These are phyloP conservation scores for Saksenaea vasiformis DNA, from an alignment of 371 early-diverging fungal genomes.

Conservation along the genomic window DNA sequence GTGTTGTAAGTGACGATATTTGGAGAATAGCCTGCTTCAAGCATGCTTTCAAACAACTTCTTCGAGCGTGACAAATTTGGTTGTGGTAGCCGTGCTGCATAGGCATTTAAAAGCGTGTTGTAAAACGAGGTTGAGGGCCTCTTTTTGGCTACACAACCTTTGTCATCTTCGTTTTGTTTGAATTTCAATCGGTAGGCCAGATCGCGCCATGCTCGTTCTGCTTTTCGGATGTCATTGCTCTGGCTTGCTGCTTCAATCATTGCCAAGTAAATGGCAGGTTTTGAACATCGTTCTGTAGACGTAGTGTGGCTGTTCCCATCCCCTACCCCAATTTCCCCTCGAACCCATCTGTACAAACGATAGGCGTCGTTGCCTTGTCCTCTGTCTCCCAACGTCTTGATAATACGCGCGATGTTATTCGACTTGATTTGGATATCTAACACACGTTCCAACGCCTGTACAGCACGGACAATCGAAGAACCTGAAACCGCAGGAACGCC, in stretches of 20 bases:
- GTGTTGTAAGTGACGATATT: slow-evolving; percentile 79
- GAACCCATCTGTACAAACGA: slow-evolving; percentile 29
- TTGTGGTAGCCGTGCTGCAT: slow-evolving; percentile 49
- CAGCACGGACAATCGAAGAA: slow-evolving; percentile 14
- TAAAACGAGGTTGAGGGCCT: slow-evolving; percentile 65
- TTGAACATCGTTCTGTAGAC: slow-evolving; percentile 12
- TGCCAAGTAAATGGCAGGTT: slow-evolving; percentile 20
- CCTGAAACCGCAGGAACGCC: slow-evolving; percentile 19
- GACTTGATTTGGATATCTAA: slow-evolving; percentile 22
- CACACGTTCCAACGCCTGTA: slow-evolving; percentile 29
- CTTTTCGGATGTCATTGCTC: slow-evolving; percentile 24
- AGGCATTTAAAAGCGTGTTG: slow-evolving; percentile 77
- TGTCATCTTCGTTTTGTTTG: neutral
- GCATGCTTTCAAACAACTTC: slow-evolving; percentile 22
- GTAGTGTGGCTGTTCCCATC: neutral
- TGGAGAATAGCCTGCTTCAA: slow-evolving; percentile 63
- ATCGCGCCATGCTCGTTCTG: slow-evolving; percentile 36
- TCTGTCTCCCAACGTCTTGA: slow-evolving; percentile 31
- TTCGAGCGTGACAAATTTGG: slow-evolving; percentile 32
- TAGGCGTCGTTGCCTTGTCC: slow-evolving; percentile 28
- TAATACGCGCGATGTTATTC: slow-evolving; percentile 23
- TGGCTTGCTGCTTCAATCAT: slow-evolving; percentile 37
- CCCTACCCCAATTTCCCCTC: slow-evolving; percentile 10
- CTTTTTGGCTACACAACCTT: slow-evolving; percentile 7
- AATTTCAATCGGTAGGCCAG: slow-evolving; percentile 24